phyloP scores from a whole-genome alignment of 805 yeast genomes.

The Kuraishia floccosa region DNA sequence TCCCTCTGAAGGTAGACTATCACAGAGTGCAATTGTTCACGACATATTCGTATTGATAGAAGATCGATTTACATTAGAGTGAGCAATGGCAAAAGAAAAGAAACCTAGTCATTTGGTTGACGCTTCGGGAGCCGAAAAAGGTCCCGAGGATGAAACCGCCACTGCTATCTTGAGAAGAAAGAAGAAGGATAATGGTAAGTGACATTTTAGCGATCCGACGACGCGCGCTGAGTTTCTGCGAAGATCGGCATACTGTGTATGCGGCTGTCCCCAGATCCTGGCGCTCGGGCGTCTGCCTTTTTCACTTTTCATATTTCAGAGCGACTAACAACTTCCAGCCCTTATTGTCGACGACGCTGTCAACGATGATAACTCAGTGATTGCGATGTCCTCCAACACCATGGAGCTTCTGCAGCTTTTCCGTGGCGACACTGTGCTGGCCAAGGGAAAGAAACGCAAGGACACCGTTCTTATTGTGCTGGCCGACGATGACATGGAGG shows the following conservation, averaged over 20 bases:
- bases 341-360: constrained; percentile 93
- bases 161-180: constrained; percentile 95
- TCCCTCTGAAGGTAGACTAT: no score
- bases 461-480: constrained; percentile 94
- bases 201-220: no score
- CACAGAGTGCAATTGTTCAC: no score
- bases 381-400: constrained; percentile 88
- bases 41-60: no score
- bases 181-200: constrained; percentile 80
- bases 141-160: constrained; percentile 50
- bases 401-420: constrained; percentile 92
- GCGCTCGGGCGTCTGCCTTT: no score
- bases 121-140: constrained; percentile 22
- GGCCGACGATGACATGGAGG: constrained; percentile 94
- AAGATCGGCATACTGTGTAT: no score
- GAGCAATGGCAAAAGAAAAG: constrained; percentile 17
- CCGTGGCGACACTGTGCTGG: constrained; percentile 96
- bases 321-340: constrained; percentile 19
- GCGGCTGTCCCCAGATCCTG: no score
- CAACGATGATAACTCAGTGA: constrained; percentile 94
- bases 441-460: constrained; percentile 95
- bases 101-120: constrained; percentile 24
- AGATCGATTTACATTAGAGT: no score
- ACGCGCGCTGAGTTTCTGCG: no score
- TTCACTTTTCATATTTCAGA: not conserved